phyloP scores from a whole-genome alignment of 768 basidiomycete genomes.

The Mycena alexandri region DNA sequence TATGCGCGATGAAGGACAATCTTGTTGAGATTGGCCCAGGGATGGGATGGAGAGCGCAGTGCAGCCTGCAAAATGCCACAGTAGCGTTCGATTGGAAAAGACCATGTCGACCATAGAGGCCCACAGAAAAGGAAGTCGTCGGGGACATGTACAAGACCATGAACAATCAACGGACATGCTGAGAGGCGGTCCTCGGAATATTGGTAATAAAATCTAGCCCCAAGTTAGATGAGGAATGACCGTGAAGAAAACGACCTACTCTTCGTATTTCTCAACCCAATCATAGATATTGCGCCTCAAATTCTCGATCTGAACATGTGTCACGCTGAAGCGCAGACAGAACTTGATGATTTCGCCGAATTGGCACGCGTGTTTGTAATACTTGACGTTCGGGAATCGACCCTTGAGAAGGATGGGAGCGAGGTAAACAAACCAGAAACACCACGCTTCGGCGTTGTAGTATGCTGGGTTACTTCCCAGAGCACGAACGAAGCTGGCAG shows the following conservation, averaged over 20 bases:
- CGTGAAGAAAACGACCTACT: slow-evolving; percentile 36
- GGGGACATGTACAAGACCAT: slow-evolving; percentile 42
- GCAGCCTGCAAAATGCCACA: slow-evolving; percentile 37
- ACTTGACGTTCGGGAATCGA: slow-evolving; percentile 44
- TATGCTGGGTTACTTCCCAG: no score
- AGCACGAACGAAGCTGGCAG: no score
- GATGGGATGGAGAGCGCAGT: no score
- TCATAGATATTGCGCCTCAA: slow-evolving; percentile 43
- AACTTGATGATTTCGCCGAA: slow-evolving; percentile 51
- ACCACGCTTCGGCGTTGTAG: no score
- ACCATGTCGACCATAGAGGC: slow-evolving; percentile 42
- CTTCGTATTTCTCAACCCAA: slow-evolving; percentile 56
- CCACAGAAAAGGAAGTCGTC: slow-evolving; percentile 39
- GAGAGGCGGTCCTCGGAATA: slow-evolving; percentile 35
- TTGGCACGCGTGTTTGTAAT: slow-evolving; percentile 52
- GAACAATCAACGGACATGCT: slow-evolving; percentile 38
- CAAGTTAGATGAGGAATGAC: no score
- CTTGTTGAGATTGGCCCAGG: no score
- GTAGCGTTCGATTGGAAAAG: slow-evolving; percentile 44
- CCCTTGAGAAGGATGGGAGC: slow-evolving; percentile 51
- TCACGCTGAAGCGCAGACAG: slow-evolving; percentile 51
- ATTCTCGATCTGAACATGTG: slow-evolving; percentile 40
- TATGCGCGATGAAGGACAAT: slow-evolving; percentile 38
- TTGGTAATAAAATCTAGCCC: slow-evolving; percentile 48
- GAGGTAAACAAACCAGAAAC: no score